These are phyloP conservation scores for Myrmaecium sp. DNA, from an alignment of 2,329 filamentous ascomycete genomes.

Conservation along the genomic window DNA sequence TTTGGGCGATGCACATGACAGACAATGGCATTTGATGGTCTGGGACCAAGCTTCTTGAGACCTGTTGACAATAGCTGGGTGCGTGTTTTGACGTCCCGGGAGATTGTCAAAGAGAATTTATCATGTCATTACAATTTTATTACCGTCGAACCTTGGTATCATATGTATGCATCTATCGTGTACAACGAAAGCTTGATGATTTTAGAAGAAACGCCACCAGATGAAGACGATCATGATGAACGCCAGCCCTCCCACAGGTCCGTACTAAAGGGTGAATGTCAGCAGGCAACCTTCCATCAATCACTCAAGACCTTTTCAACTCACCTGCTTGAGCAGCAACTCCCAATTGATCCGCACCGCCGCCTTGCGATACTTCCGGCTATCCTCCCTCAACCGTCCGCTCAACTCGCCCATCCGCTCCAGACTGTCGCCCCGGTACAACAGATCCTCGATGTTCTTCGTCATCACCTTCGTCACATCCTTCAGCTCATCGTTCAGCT, in stretches of 20 bases:
- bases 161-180: too few relatives aligned
- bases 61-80: too few relatives aligned
- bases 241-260: constrained; percentile 66
- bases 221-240: constrained; percentile 75
- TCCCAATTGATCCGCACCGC: constrained; percentile 98
- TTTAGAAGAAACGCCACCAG: constrained; percentile 82
- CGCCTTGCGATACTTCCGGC: constrained; percentile 81
- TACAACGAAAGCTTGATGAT: too few relatives aligned
- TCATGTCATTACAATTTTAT: too few relatives aligned
- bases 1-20: too few relatives aligned
- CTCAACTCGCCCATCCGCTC: constrained; percentile 97
- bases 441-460: constrained; percentile 95
- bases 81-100: too few relatives aligned
- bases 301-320: constrained; percentile 7
- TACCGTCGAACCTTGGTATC: too few relatives aligned
- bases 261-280: constrained; percentile 42
- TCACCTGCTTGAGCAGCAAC: constrained; percentile 70
- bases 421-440: constrained; percentile 85
- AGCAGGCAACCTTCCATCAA: constrained; percentile 1
- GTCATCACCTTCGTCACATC: constrained; percentile 99
- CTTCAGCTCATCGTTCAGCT: constrained; percentile 89
- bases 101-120: too few relatives aligned
- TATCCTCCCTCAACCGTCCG: constrained; percentile 73
- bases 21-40: too few relatives aligned
- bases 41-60: too few relatives aligned